A percentile compares a stretch with the other conserved stretches of the same genome.
These are phyloP conservation scores for Acacia acuminata DNA, from an alignment of 306 rosid species.

Conservation along the genomic window DNA sequence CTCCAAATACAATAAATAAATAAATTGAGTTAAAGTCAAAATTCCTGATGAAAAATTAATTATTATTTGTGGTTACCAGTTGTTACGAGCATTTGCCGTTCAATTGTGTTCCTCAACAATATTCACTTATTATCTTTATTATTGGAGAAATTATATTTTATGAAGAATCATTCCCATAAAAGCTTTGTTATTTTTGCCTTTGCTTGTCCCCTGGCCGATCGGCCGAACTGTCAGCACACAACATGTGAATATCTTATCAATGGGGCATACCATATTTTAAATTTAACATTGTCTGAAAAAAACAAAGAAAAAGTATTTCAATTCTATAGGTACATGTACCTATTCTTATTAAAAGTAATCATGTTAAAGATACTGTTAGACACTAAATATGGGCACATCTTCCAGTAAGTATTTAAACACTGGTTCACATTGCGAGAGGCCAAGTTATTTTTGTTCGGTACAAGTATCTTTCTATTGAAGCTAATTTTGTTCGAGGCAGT, in stretches of 20 bases:
- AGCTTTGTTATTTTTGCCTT: not conserved
- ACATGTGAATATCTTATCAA: not conserved
- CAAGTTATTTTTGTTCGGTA: no score
- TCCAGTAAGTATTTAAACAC: no score
- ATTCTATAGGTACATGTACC: no score
- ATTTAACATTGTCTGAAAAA: no score
- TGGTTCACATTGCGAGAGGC: no score
- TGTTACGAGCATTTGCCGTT: not conserved
- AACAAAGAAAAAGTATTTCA: no score
- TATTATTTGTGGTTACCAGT: constrained; percentile 4
- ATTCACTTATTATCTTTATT: not conserved
- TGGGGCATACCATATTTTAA: not conserved
- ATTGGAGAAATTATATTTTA: not conserved
- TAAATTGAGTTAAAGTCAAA: not conserved
- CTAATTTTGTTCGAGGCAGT: accelerated
- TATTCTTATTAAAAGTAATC: no score
- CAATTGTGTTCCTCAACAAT: not conserved
- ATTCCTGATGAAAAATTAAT: not conserved
- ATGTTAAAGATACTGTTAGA: no score
- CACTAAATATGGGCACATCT: no score
- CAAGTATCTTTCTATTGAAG: no score
- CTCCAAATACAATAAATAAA: not conserved
- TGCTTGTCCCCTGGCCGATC: not conserved
- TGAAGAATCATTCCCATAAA: not conserved
- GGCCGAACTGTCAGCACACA: not conserved